These are phyloP conservation scores for Fusarium solani-melongenae DNA, from an alignment of 2,329 filamentous ascomycete genomes.

Conservation along the genomic window DNA sequence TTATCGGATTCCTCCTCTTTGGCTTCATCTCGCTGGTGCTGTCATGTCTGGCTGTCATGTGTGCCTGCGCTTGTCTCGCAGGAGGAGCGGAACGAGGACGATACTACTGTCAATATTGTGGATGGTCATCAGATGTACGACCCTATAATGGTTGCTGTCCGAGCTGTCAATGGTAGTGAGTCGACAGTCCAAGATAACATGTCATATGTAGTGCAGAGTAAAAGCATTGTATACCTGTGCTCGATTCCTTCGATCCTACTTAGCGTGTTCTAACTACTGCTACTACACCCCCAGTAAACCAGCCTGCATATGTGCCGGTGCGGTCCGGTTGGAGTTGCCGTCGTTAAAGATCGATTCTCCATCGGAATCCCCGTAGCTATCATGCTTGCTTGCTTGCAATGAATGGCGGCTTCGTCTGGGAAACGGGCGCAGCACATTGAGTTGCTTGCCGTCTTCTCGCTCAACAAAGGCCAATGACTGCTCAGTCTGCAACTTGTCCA, in stretches of 20 bases:
- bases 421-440: constrained; percentile 1
- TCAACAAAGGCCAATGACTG: neutral
- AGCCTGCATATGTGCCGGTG: neutral
- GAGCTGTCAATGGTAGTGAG: neutral
- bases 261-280: constrained; percentile 12
- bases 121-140: neutral
- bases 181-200: neutral
- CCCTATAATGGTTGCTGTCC: constrained; percentile 5
- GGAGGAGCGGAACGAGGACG: neutral
- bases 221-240: neutral
- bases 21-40: constrained; percentile 16
- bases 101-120: constrained; percentile 9
- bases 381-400: constrained; percentile 1
- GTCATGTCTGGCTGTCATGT: constrained; percentile 16
- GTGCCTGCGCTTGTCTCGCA: constrained; percentile 27
- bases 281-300: neutral
- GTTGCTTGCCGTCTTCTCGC: constrained; percentile 6
- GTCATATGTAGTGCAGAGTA: neutral
- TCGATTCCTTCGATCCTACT: constrained; percentile 14
- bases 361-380: constrained; percentile 8
- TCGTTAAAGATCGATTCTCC: constrained; percentile 19
- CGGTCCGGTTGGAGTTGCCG: constrained; percentile 4
- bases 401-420: neutral
- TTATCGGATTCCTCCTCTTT: constrained; percentile 24
- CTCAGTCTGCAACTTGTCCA: constrained; percentile 14